Evolutionary conservation across 768 basidiomycete genomes (phyloP), one percentile per base, ranked within the genome.

Genomic region (Leccinum olivaceopallidum): DNA sequence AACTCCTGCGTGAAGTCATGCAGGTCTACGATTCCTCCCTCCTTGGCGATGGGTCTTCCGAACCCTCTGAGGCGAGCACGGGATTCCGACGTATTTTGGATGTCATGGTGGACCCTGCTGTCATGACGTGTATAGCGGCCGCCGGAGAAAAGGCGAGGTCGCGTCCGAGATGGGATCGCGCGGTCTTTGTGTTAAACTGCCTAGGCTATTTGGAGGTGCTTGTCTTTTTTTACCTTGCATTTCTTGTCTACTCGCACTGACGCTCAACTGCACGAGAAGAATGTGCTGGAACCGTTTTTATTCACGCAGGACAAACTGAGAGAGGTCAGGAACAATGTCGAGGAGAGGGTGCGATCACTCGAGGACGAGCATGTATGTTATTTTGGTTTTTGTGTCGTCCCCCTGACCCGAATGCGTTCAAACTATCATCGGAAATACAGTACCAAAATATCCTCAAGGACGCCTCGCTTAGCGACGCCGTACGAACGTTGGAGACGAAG

Each of bases 1-100:
- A 93, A 62, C 86, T 92, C 59, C 79, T 98, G 9, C 87, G 90
- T 13, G 94, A 98, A 71, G 86, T 97, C 63, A 90, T 95, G 85
- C 75, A 80, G 1, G 94, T 97, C 6, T 95, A 96, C 72, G 86
- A 92, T 36, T 89, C 90, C 0, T 95, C 95, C 0, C 81, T 95
- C 32, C 78, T 94, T 10, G 89, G 86, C 10, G 85, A 87, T 32
- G 61, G 64, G 0, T 42, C 53, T 5, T 52, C 63, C 0, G 55
- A 63, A 26, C 28, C 49, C 14, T 49, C 60, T 0, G 69, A 67
- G 34, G 69, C 60, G 24, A 55, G 3, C 20, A 55, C 58, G 7
- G 63, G 69, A 20, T 71, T 73, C 50, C 37, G 30, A 47, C 58
- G 83, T 34, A 87, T 96, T 20, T 75, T 97, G 24, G 89, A 94